Evolutionary conservation across 1,284 basidiomycete genomes (phyloP), one percentile per base, ranked within the genome.

Genomic region (Coniferiporia weirii): DNA sequence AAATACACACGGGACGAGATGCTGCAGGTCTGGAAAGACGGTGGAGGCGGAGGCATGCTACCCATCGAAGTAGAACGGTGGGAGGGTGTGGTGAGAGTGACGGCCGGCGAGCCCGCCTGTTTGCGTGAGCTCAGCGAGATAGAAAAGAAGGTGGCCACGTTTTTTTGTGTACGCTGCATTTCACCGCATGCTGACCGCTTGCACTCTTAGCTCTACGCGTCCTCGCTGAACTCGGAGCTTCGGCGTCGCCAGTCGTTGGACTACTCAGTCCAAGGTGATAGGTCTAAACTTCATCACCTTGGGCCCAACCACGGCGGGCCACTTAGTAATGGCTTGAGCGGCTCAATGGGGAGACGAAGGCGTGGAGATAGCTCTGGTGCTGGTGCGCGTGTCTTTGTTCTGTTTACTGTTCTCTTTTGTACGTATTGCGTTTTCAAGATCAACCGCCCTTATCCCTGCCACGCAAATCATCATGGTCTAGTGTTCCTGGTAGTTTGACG

Each of bases 1-100:
- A 81, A 87, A 69, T 95, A 94, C 75, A 85, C 87, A 13, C 89
- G 87, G 70, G 91, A 94, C 63, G 90, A 93, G 63, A 80, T 95
- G 75, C 78, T 95, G 58, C 80, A 82, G 71, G 87, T 95, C 64
- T 95, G 90, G 73, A 90, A 83, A 70, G 91, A 93, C 65, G 85
- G 85, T 56, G 83, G 84, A 61, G 84, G 88, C 60, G 82, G 82
- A 71, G 80, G 82, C 60, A 83, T 83, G 48, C 78, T 93, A 27
- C 91, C 90, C 44, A 79, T 93, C 53, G 92, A 95, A 72, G 88
- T 94, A 6, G 91, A 93, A 71, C 79, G 85, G 63, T 92, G 89
- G 82, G 89, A 89, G 54, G 91, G 92, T 54, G 85, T 95, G 64
- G 90, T 94, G 34, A 83, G 87, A 64, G 89, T 92, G 69, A 74